Base-by-base conservation (phyloP, 2,329 filamentous ascomycete genomes). In the Stylonectria norvegica region DNA sequence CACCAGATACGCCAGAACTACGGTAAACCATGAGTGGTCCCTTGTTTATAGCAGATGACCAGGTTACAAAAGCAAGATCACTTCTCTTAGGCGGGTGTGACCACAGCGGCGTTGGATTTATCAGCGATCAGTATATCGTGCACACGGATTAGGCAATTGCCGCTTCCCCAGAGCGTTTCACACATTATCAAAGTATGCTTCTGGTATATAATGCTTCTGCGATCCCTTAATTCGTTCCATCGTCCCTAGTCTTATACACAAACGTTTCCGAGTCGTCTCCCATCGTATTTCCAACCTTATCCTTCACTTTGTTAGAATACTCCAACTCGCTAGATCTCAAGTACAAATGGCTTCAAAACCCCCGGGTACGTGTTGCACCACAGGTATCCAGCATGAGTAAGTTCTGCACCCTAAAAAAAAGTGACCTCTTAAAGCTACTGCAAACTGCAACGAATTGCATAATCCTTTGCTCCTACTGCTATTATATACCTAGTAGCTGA, bases 331-430 rank as follows among this genome's bases (percentile, higher is more conserved):
- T 12, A 25, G 12, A 25, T 7, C 22, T 7, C 12, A 7, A 25
- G 7, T 25, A 25, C 48, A 17, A n/a, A 36, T 36, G 34, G 34
- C 34, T 28, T 36, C 34, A 12, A 19, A 27, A 14, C 20, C 34
- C 4, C 34, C 34, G 4, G 20, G 12, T 6, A 16, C 27, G 18
- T 36, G 34, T 22, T 36, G 34, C 23, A 27, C 15, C 10, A 29
- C 11, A 6, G 34, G 34, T 16, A 6, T 36, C 19, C 12, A 36
- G 34, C 34, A 36, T 17, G 16, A 27, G 34, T 36, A 36, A 33
- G 30, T 10, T 5, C 34, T 18, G n/a, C 12, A 5, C n/a, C 14
- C n/a, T n/a, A n/a, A n/a, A n/a, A n/a, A n/a, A n/a, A n/a, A 20
- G 23, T 23, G 14, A 6, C 11, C 17, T 23, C 9, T 11, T 12